Evolutionary conservation across 371 early-diverging fungal genomes (phyloP), one percentile per base, ranked within the genome.

Genomic region (Mortierella sp.): DNA sequence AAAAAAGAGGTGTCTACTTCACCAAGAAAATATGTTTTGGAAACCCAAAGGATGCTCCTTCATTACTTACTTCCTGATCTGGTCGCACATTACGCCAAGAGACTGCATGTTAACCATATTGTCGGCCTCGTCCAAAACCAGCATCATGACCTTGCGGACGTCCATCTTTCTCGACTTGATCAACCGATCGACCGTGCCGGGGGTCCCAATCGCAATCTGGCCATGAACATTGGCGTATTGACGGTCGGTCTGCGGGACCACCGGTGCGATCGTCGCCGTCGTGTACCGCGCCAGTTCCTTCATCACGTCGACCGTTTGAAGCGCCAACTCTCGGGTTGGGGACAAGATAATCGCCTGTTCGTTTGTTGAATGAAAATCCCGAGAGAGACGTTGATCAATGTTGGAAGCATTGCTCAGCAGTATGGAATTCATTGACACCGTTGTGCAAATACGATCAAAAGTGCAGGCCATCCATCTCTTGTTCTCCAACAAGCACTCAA

Each of bases 311-410:
- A 95, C 91, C 82, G 98, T 98, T 89, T 99, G 99, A 26, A 94
- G 91, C 9, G 97, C 98, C 64, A 99, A 90, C 89, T 99, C 99
- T 79, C 99, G 94, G 50, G 99, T 94, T 21, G 99, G 99, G 4
- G 99, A 97, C 59, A 99, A 82, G 81, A 98, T 96, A 31, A 99
- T 88, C 0, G 97, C 99, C 86, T 86, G 24, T 37, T 26, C 5
- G 14, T 21, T 31, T 44, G 11, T 44, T 1, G 53, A 48, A 16
- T 73, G 37, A 37, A 8, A 44, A 44, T 19, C 24, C 46, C 4
- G 6, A 28, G 31, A 64, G n/a, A 64, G 5, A 31, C 1, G 16
- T 13, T 61, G 31, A 61, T 61, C 34, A 5, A 8, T 13, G 11
- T 26, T 28, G 13, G 26, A 13, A 57, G 13, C 57, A 28, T 57